Base-by-base conservation (phyloP, 208 protist genomes). In the Crithidia fasciculata region DNA sequence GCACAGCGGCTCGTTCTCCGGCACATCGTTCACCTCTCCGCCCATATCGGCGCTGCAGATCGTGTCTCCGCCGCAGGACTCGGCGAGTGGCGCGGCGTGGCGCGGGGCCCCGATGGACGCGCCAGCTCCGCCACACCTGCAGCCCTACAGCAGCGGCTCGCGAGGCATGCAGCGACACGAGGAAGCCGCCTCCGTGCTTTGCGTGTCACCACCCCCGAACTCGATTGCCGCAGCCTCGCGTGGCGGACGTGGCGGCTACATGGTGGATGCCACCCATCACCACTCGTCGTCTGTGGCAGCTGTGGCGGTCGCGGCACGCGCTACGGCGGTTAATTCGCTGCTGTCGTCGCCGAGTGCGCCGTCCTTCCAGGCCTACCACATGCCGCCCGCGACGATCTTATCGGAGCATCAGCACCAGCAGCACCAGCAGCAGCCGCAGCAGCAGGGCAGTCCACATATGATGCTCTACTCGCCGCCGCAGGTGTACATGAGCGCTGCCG, bases 401-500 rank as follows among this genome's bases (percentile, higher is more conserved):
- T 45, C 50, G 8, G 61, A 75, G 68, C 61, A 53, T 0, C 70
- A 68, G 15, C 60, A 64, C 56, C 69, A 15, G 40, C 50, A 45
- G 60, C 50, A 44, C n/a, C 53, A 55, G 36, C 5, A 18, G 57
- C 28, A 28, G 28, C 28, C 0, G 28, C 28, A 2, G 50, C 43
- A 28, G 39, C 36, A 39, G 4, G 44, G 13, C 4, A 40, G 18
- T 16, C 50, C 70, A 2, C 49, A 47, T 9, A 18, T 71, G n/a
- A 36, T 77, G 15, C 64, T 72, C 4, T 72, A 78, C n/a, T 66
- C 63, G 39, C 58, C 73, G 7, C 58, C 73, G 15, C 66, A 65
- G 43, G 65, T 43, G 36, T 78, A 66, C 18, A 5, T 70, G 36
- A 18, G 57, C 16, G 36, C 19, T 49, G 45, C 58, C 5, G 37